Conservation (phyloP, 371 early-diverging fungal species). For the Syncephalis fuscata region DNA sequence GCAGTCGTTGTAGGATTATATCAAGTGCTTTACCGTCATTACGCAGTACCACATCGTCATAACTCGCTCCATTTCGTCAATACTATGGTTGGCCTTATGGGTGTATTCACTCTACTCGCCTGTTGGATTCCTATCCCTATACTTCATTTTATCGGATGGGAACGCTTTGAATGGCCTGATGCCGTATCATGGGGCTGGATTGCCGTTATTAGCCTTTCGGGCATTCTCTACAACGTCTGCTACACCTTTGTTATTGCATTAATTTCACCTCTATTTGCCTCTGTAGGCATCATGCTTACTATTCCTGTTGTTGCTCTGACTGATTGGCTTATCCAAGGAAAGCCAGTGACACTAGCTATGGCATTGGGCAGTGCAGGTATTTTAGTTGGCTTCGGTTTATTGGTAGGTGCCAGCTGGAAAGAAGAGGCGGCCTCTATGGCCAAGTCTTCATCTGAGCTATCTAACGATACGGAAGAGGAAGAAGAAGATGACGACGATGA, state of each 20-base stretch:
- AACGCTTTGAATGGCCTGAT: constrained; percentile 46
- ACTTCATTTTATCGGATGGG: constrained; percentile 36
- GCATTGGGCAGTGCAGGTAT: constrained; percentile 16
- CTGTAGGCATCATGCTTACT: constrained; percentile 68
- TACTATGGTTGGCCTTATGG: constrained; percentile 42
- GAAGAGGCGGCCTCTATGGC: too few species aligned
- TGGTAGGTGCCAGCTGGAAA: too few species aligned
- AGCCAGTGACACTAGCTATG: constrained; percentile 11
- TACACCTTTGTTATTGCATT: constrained; percentile 63
- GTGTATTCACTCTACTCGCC: constrained; percentile 30
- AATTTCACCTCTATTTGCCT: constrained; percentile 64
- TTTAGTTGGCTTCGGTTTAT: constrained; percentile 10
- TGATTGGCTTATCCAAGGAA: constrained; percentile 17
- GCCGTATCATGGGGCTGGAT: constrained; percentile 26
- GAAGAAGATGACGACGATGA: too few species aligned
- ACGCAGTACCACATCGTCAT: constrained; percentile 31
- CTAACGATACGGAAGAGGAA: too few species aligned
- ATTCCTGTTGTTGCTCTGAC: constrained; percentile 54
- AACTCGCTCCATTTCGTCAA: constrained; percentile 35
- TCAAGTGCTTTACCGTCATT: constrained; percentile 66
- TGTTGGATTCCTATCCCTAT: constrained; percentile 65
- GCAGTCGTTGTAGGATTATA: constrained; percentile 42
- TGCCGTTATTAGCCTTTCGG: constrained; percentile 41
- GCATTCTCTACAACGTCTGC: constrained; percentile 57
- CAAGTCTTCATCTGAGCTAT: too few species aligned